Percentiles rank a stretch among this genome's conserved stretches.
Evolutionary conservation across 1,284 basidiomycete species (phyloP).

Genomic region (Ganoderma lingzhi): DNA sequence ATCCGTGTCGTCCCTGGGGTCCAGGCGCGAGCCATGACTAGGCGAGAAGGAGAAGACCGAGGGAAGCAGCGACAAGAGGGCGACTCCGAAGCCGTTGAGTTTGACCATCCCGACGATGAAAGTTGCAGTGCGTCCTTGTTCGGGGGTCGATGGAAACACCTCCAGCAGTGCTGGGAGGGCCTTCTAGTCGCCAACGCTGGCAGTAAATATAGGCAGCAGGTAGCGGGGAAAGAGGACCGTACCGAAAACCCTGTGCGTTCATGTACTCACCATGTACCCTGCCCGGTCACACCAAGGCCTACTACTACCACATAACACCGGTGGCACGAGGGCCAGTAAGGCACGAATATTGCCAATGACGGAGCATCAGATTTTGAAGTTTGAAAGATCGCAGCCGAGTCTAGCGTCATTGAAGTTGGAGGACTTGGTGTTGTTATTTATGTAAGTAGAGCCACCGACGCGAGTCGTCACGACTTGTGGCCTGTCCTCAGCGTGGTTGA

Average conservation of each 20-base stretch:
- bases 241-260: background rate
- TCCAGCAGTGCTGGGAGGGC: background rate
- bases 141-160: background rate
- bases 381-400: background rate
- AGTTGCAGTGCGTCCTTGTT: background rate
- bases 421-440: background rate
- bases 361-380: background rate
- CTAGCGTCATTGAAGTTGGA: background rate
- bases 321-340: background rate
- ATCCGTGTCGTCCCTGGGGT: background rate
- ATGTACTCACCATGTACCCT: background rate
- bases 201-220: background rate
- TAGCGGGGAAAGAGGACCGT: background rate
- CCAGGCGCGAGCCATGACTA: background rate
- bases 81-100: background rate
- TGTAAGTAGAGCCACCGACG: background rate
- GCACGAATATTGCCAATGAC: background rate
- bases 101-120: background rate
- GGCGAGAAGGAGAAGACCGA: background rate
- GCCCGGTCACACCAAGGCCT: background rate
- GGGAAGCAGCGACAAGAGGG: conserved; percentile 4
- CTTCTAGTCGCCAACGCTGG: background rate
- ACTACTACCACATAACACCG: background rate
- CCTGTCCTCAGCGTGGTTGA: background rate
- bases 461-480: background rate